Conservation (phyloP, 805 yeast species). For the Cyberlindnera samutprakarnensis region DNA sequence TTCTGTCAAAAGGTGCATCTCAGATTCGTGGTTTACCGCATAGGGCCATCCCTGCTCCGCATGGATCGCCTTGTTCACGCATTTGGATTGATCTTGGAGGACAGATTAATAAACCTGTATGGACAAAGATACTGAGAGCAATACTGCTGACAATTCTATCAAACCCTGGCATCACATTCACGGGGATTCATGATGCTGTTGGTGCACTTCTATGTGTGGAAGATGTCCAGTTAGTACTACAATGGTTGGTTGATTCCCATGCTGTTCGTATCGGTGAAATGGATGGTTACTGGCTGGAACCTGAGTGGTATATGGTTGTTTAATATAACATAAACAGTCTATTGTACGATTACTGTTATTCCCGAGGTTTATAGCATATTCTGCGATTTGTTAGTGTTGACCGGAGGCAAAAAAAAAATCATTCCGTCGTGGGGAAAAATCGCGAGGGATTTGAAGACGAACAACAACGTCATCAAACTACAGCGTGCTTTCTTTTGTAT, state of each 20-base stretch:
- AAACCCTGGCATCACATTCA: conserved; percentile 45
- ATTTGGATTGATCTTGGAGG: conserved; percentile 71
- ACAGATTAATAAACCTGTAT: conserved; percentile 45
- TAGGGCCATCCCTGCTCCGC: conserved; percentile 38
- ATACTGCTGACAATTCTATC: conserved; percentile 38
- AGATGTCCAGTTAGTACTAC: conserved; percentile 32
- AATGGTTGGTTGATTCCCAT: conserved; percentile 39
- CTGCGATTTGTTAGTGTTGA: too few relatives aligned
- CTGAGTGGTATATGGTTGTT: conserved; percentile 36
- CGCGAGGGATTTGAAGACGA: too few relatives aligned
- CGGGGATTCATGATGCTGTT: conserved; percentile 16
- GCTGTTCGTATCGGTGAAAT: conserved; percentile 27
- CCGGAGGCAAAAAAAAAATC: too few relatives aligned
- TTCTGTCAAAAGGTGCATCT: conserved; percentile 23
- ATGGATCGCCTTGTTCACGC: conserved; percentile 53
- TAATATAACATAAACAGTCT: not conserved
- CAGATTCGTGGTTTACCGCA: conserved; percentile 5
- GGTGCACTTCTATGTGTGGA: conserved; percentile 9
- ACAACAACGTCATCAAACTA: too few relatives aligned
- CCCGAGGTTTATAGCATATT: too few relatives aligned
- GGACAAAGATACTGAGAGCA: conserved; percentile 49
- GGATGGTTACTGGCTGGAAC: conserved; percentile 36
- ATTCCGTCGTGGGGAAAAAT: too few relatives aligned
- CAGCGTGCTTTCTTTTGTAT: too few relatives aligned
- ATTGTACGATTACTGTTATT: not conserved